Evolutionary conservation across 2,329 filamentous ascomycete species (phyloP).

Genomic region (Trichoderma atroviride): DNA sequence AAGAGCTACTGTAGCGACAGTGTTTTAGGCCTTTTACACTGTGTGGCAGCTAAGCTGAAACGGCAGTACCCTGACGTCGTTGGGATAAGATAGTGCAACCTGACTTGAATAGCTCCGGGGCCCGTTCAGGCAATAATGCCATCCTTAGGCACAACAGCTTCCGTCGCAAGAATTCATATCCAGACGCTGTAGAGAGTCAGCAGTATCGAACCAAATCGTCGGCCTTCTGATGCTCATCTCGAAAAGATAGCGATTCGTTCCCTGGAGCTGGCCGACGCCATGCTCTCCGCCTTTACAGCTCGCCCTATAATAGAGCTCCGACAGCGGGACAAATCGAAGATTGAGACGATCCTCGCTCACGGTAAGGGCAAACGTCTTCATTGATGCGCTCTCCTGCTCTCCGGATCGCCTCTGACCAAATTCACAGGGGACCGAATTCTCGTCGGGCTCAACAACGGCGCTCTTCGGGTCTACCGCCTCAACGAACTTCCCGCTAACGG

Average conservation of each 20-base stretch:
- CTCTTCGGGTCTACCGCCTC: constrained; percentile 85
- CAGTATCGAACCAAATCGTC: constrained; percentile 9
- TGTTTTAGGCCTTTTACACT: constrained; percentile 26
- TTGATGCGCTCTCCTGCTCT: background rate
- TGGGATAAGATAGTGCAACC: constrained; percentile 23
- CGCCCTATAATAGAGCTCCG: constrained; percentile 96
- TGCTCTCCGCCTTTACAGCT: constrained; percentile 98
- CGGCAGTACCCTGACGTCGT: constrained; percentile 39
- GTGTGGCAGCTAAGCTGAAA: constrained; percentile 32
- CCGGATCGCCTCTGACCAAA: background rate
- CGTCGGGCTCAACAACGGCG: constrained; percentile 87
- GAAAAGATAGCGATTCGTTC: constrained; percentile 36
- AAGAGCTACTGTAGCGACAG: background rate
- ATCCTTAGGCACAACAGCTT: constrained; percentile 5
- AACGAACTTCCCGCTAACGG: constrained; percentile 62
- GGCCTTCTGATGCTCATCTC: constrained; percentile 37
- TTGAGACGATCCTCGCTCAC: constrained; percentile 92
- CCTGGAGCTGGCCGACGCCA: constrained; percentile 56
- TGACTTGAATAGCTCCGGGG: constrained; percentile 18
- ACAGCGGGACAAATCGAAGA: constrained; percentile 92
- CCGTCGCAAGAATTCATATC: background rate
- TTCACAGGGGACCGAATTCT: constrained; percentile 78
- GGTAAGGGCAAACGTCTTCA: constrained; percentile 53
- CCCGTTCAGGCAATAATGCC: constrained; percentile 18
- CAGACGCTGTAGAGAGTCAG: background rate